These are phyloP conservation scores for Solanum medicagineum DNA, from an alignment of 257 asterid species.

Conservation along the genomic window DNA sequence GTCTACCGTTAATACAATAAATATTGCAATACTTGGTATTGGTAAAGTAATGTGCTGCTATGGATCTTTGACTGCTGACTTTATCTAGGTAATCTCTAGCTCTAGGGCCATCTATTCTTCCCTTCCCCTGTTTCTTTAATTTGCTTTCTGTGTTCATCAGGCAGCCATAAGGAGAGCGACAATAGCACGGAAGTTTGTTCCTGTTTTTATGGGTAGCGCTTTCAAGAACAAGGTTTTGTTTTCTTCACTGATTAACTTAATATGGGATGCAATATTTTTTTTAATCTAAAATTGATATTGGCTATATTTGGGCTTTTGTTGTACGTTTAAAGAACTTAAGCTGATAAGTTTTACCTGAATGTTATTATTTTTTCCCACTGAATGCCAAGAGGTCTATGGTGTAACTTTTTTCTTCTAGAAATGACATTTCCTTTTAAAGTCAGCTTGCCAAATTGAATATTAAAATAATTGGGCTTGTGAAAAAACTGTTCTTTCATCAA, in stretches of 20 bases:
- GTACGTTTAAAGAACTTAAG: not conserved
- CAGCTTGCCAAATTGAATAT: not conserved
- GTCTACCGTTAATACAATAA: not conserved
- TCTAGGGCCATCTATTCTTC: not conserved
- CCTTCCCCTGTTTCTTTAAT: not conserved
- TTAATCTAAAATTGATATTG: not conserved
- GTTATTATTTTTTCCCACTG: not conserved
- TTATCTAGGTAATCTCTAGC: not conserved
- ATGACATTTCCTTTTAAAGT: not conserved
- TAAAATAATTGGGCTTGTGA: not conserved
- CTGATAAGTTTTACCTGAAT: not conserved
- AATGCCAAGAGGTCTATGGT: not conserved
- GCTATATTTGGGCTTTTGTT: not conserved
- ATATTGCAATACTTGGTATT: not conserved
- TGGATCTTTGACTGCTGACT: not conserved
- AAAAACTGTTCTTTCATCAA: not conserved
- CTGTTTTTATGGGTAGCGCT: slow-evolving; percentile 99
- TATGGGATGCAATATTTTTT: not conserved
- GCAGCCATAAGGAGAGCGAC: slow-evolving; percentile 95
- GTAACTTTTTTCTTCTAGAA: not conserved
- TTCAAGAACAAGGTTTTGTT: slow-evolving; percentile 82
- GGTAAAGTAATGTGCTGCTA: not conserved
- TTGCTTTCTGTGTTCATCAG: slow-evolving; percentile 22
- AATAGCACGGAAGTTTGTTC: slow-evolving; percentile 73
- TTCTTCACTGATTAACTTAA: not conserved